phyloP scores from a whole-genome alignment of 768 basidiomycete genomes.

The Russula sp. region DNA sequence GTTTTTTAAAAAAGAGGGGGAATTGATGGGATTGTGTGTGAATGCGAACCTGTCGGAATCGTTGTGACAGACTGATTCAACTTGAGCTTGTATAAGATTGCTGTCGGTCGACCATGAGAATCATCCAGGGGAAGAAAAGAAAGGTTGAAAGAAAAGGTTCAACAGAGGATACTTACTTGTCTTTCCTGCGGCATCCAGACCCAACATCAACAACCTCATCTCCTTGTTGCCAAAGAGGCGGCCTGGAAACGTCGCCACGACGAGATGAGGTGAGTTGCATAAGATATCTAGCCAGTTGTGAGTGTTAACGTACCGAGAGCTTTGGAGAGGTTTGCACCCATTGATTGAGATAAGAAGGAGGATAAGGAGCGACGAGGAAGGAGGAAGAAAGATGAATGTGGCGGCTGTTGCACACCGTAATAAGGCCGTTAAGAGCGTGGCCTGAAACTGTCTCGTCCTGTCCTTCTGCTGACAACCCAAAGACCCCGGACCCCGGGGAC shows the following conservation, averaged over 20 bases:
- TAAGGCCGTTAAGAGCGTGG: not conserved
- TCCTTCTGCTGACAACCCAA: not conserved
- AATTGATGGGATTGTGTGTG: not conserved
- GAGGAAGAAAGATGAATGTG: slow-evolving; percentile 25
- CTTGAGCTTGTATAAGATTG: slow-evolving; percentile 98
- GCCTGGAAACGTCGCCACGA: slow-evolving; percentile 41
- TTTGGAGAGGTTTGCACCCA: slow-evolving; percentile 88
- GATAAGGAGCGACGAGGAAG: slow-evolving; percentile 59
- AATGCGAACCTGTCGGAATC: slow-evolving; percentile 79
- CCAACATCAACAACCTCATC: slow-evolving; percentile 96
- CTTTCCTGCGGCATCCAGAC: slow-evolving; percentile 96
- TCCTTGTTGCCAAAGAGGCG: slow-evolving; percentile 98
- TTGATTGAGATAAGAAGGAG: slow-evolving; percentile 37
- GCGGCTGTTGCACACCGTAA: slow-evolving; percentile 1
- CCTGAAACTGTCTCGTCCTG: too few species aligned
- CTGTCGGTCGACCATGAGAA: slow-evolving; percentile 38
- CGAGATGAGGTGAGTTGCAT: slow-evolving; percentile 5
- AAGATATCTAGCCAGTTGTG: slow-evolving; percentile 1
- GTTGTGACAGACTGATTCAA: slow-evolving; percentile 98
- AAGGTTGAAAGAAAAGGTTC: slow-evolving; percentile 14
- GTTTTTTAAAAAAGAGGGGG: not conserved
- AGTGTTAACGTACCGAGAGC: slow-evolving; percentile 51
- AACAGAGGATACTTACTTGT: slow-evolving; percentile 60
- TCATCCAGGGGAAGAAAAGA: not conserved
- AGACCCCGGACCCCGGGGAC: slow-evolving; percentile 17